These are phyloP conservation scores for Entrophospora sp. DNA, from an alignment of 192 early-diverging fungal genomes.

Conservation along the genomic window DNA sequence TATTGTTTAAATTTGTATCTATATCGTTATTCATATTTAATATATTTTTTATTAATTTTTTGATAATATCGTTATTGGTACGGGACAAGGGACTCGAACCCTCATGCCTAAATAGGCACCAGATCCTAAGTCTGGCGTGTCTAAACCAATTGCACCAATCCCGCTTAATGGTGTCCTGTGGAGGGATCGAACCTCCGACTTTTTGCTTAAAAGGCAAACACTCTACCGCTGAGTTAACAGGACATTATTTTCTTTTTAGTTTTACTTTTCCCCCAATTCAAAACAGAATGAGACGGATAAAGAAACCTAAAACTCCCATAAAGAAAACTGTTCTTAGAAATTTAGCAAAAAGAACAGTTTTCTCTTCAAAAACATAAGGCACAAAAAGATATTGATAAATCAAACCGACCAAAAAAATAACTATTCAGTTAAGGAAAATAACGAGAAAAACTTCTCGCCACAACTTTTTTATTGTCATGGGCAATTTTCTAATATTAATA, in stretches of 20 bases:
- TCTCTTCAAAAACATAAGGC: background rate
- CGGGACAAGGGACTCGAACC: conserved; percentile 6
- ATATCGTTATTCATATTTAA: too few species aligned
- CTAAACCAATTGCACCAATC: background rate
- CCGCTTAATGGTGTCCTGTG: conserved; percentile 7
- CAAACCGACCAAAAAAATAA: too few species aligned
- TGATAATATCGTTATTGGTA: too few species aligned
- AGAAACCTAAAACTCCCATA: background rate
- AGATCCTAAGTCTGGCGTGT: conserved; percentile 7
- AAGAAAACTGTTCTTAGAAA: background rate
- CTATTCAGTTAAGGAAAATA: too few species aligned
- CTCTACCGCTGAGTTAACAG: conserved; percentile 11
- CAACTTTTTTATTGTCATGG: too few species aligned
- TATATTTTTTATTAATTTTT: too few species aligned
- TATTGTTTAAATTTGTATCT: too few species aligned
- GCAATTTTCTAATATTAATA: too few species aligned
- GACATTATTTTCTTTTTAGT: background rate
- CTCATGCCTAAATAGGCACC: too few species aligned
- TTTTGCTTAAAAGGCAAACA: conserved; percentile 10
- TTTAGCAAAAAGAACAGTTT: background rate
- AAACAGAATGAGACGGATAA: background rate
- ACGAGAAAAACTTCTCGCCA: too few species aligned
- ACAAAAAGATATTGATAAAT: too few species aligned
- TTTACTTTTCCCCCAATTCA: background rate
- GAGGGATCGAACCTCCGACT: conserved; percentile 11